phyloP scores from a whole-genome alignment of 129 eudicot species.

The Kitagawia praeruptora region DNA sequence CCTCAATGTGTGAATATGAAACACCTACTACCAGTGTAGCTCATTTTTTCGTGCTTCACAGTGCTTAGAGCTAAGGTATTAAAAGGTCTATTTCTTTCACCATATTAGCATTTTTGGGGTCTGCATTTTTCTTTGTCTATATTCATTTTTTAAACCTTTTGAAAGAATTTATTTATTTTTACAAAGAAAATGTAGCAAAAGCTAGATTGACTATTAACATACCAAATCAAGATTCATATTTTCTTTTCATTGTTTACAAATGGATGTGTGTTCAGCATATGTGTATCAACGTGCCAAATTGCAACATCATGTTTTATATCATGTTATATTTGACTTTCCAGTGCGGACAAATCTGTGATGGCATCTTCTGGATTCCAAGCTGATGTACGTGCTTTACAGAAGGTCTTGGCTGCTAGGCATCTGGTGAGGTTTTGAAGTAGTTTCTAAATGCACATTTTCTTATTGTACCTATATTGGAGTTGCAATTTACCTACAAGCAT shows the following conservation, averaged over 20 bases:
- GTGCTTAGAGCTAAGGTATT: not conserved
- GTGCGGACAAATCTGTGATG: conserved; percentile 88
- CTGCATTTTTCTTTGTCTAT: too few relatives aligned
- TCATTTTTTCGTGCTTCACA: too few relatives aligned
- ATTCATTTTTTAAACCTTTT: too few relatives aligned
- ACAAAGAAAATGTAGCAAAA: too few relatives aligned
- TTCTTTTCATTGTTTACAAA: not conserved
- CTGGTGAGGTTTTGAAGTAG: conserved; percentile 42
- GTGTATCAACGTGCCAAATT: not conserved
- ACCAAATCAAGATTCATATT: not conserved
- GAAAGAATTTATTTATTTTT: too few relatives aligned
- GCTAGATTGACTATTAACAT: not conserved
- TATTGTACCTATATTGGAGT: not conserved
- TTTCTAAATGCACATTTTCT: not conserved
- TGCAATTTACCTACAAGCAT: not conserved
- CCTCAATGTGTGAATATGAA: not conserved
- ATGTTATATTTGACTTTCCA: conserved; percentile 21
- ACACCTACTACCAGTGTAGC: too few relatives aligned
- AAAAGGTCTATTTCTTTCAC: not conserved
- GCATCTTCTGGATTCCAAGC: conserved; percentile 99
- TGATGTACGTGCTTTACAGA: conserved; percentile 92
- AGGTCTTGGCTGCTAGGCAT: conserved; percentile 87
- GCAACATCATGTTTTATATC: not conserved
- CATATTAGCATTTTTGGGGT: not conserved
- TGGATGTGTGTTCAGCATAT: not conserved